These are phyloP conservation scores for Bathelium albidoporum DNA, from an alignment of 495 filamentous ascomycete species.

Conservation along the genomic window DNA sequence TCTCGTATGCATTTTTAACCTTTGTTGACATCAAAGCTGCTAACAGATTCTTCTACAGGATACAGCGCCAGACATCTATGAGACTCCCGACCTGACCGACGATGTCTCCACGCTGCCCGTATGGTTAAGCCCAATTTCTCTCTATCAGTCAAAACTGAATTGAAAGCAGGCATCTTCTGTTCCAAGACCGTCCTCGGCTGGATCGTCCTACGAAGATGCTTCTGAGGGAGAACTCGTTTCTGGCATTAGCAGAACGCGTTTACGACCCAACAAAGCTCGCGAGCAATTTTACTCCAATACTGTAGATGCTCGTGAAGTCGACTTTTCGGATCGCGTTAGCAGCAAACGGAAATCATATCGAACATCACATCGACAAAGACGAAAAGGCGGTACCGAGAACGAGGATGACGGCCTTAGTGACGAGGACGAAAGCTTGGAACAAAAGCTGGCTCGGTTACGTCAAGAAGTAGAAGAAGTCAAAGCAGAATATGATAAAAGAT, in stretches of 20 bases:
- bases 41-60: neutral
- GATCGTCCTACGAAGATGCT: neutral
- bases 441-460: slow-evolving; percentile 54
- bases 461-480: slow-evolving; percentile 32
- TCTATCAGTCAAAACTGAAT: neutral
- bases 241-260: neutral
- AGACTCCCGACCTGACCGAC: slow-evolving; percentile 14
- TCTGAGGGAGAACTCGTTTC: neutral
- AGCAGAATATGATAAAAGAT: slow-evolving; percentile 21
- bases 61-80: slow-evolving; percentile 23
- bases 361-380: slow-evolving; percentile 54
- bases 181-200: slow-evolving; percentile 1
- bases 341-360: slow-evolving; percentile 64
- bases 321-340: slow-evolving; percentile 74
- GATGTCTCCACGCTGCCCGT: slow-evolving; percentile 6
- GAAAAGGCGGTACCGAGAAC: slow-evolving; percentile 43
- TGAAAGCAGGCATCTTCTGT: neutral
- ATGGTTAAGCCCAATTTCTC: neutral
- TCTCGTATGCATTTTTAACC: neutral
- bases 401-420: slow-evolving; percentile 50
- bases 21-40: neutral
- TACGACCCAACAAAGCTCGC: slow-evolving; percentile 1
- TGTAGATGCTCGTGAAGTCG: slow-evolving; percentile 21
- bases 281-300: slow-evolving; percentile 4
- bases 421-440: slow-evolving; percentile 57